Evolutionary conservation across 768 basidiomycete genomes (phyloP), one percentile per base, ranked within the genome.

Genomic region (Mycena belliarum): DNA sequence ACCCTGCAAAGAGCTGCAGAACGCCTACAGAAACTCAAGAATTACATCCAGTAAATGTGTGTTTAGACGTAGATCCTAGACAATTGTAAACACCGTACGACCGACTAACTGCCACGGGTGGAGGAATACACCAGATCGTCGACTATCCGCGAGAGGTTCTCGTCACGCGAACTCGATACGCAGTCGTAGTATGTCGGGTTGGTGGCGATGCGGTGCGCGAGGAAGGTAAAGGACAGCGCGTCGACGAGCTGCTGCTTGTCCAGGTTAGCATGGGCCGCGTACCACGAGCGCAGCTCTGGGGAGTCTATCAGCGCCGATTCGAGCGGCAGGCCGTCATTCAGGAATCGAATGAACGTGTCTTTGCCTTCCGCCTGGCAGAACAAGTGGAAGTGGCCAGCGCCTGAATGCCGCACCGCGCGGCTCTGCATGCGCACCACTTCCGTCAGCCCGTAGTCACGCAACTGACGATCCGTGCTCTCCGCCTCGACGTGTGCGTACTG

Each of bases 341-440:
- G 73, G 76, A 96, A 94, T 24, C 89, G 86, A 42, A 82, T 81
- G 69, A 93, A 87, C 15, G 88, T 87, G 60, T 93, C 91, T 59
- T 85, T 83, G 46, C 87, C 84, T 69, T 97, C 95, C 7, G 85
- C 78, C 63, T 94, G 95, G 71, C 96, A 98, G 68, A 99, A 91
- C 44, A 98, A 73, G 66, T 89, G 79, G 74, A 96, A 95, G 55
- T 80, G 79, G 0, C 92, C 89, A 0, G 75, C 63, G 11, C 76
- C 78, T 1, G 78, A 73, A 61, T 86, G 84, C 52, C 81, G 82
- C 14, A 93, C 82, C 4, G 95, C 95, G 29, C 85, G 83, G 52
- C 91, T 85, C 72, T 98, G 95, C 95, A 99, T 98, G 55, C 85
- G 86, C 49, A 91, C 85, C 33, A 99, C 73, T 64, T 98, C 95